Evolutionary conservation across 2,329 filamentous ascomycete genomes (phyloP).

Genomic region (Didymella pomorum): DNA sequence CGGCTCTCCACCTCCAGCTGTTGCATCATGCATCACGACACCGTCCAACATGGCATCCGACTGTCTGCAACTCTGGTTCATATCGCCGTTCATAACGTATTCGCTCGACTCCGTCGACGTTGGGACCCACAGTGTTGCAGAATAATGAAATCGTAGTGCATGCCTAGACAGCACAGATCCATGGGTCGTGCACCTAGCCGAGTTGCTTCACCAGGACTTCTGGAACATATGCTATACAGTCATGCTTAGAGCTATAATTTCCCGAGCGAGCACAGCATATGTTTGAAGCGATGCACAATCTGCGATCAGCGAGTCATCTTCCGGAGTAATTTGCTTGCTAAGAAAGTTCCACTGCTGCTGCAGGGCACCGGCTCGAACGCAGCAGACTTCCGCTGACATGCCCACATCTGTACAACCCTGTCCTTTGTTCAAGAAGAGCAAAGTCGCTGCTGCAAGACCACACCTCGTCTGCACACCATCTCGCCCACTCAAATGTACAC

Average conservation of each 20-base stretch:
- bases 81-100: conserved; percentile 10
- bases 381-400: neutral
- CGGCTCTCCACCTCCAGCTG: conserved; percentile 17
- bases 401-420: conserved; percentile 6
- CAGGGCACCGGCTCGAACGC: conserved; percentile 11
- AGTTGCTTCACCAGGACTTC: conserved; percentile 1
- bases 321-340: neutral
- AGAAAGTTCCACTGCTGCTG: conserved; percentile 9
- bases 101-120: neutral
- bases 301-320: conserved; percentile 13
- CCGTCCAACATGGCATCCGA: neutral
- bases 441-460: conserved; percentile 2
- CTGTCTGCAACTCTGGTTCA: conserved; percentile 9
- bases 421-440: neutral
- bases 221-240: neutral
- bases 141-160: neutral
- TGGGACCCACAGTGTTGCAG: neutral
- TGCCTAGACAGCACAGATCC: neutral
- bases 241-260: neutral
- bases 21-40: conserved; percentile 18
- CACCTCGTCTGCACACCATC: neutral
- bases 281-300: neutral
- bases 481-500: neutral
- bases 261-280: conserved; percentile 1
- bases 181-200: neutral